phyloP scores from a whole-genome alignment of 2,329 filamentous ascomycete species.

The Phialocephala subalpina region DNA sequence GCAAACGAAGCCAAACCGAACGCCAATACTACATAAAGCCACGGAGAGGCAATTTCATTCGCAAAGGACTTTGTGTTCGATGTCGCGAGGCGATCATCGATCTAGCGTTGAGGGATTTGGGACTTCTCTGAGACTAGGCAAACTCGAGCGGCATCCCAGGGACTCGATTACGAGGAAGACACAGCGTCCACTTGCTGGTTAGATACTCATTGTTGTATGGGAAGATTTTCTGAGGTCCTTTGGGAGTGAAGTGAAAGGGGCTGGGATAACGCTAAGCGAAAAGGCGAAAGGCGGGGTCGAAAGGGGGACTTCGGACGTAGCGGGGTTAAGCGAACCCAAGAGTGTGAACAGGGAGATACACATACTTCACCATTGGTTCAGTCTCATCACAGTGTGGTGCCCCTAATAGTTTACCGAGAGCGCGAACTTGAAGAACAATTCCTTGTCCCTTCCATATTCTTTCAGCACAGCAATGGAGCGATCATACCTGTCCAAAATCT shows the following conservation, averaged over 20 bases:
- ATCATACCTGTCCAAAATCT: too few relatives aligned
- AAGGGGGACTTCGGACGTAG: too few relatives aligned
- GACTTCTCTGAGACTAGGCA: neutral
- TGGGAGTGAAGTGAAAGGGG: neutral
- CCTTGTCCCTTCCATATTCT: too few relatives aligned
- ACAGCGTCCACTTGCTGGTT: neutral
- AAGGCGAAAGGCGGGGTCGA: conserved; percentile 7
- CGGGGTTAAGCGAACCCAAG: too few relatives aligned
- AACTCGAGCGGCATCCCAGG: neutral
- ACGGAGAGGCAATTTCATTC: neutral
- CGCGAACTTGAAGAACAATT: too few relatives aligned
- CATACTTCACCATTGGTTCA: too few relatives aligned
- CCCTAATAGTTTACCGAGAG: too few relatives aligned
- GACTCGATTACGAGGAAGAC: neutral
- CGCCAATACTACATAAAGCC: neutral
- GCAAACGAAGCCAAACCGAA: neutral
- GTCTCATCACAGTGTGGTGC: too few relatives aligned
- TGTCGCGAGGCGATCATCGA: neutral
- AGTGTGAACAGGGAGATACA: too few relatives aligned
- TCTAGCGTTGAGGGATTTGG: neutral
- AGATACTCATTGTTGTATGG: neutral
- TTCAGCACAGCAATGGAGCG: too few relatives aligned
- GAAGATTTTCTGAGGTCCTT: neutral
- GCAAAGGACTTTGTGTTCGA: neutral
- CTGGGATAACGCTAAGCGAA: conserved; percentile 4